phyloP scores from a whole-genome alignment of 345 rosid genomes.

The Syzygium aromaticum region DNA sequence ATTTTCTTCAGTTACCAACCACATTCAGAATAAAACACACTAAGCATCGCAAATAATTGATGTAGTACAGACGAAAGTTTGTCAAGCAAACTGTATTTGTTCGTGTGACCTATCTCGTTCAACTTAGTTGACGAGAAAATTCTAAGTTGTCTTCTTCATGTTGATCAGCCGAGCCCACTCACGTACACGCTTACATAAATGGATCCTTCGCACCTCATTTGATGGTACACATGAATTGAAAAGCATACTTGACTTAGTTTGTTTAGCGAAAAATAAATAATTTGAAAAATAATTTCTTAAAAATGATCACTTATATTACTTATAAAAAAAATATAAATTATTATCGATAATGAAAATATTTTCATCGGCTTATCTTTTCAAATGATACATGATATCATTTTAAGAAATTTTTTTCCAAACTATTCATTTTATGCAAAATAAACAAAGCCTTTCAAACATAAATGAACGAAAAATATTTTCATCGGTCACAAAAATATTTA shows the following conservation, averaged over 20 bases:
- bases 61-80: not conserved
- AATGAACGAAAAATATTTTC: no score
- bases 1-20: not conserved
- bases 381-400: no score
- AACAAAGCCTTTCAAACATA: no score
- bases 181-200: not conserved
- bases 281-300: no score
- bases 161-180: not conserved
- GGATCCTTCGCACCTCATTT: not conserved
- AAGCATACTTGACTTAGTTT: rapidly evolving
- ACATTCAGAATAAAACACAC: not conserved
- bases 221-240: not conserved
- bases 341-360: no score
- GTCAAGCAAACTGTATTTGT: not conserved
- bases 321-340: no score
- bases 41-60: not conserved
- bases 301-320: no score
- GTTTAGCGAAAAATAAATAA: rapidly evolving
- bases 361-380: no score
- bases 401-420: no score
- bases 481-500: no score
- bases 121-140: not conserved
- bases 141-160: not conserved
- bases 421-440: no score
- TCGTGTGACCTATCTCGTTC: not conserved